phyloP scores from a whole-genome alignment of 805 yeast genomes.

The Starmerella apicola region DNA sequence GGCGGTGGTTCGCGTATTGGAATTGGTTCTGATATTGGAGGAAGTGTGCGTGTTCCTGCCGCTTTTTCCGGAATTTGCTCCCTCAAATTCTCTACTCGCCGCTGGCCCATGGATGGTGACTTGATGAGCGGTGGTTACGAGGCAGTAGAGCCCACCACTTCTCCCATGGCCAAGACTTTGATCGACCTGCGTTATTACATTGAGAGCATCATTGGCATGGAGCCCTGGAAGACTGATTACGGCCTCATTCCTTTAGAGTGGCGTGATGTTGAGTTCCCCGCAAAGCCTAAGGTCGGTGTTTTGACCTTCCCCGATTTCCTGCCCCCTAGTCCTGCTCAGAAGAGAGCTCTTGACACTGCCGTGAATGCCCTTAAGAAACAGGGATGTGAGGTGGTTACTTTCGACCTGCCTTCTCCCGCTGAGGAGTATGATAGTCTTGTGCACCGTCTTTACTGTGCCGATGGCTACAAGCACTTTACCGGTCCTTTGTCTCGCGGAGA shows the following conservation, averaged over 20 bases:
- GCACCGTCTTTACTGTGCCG: conserved; percentile 40
- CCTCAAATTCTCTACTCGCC: conserved; percentile 36
- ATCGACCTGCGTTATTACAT: conserved; percentile 40
- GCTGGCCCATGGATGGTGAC: conserved; percentile 36
- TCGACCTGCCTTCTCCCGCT: conserved; percentile 36
- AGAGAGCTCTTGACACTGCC: conserved; percentile 30
- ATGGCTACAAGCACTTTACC: conserved; percentile 26
- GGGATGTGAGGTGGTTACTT: conserved; percentile 38
- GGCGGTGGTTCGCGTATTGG: conserved; percentile 40
- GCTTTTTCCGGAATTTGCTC: conserved; percentile 43
- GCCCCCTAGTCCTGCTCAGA: conserved; percentile 39
- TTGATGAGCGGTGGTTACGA: conserved; percentile 35
- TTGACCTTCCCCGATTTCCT: conserved; percentile 38
- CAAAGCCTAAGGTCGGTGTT: conserved; percentile 35
- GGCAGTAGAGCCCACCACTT: conserved; percentile 3
- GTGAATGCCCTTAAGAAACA: conserved; percentile 32
- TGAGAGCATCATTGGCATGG: conserved; percentile 28
- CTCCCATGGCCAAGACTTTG: conserved; percentile 32
- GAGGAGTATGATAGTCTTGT: conserved; percentile 48
- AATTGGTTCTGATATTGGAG: conserved; percentile 46
- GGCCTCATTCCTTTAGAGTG: conserved; percentile 39
- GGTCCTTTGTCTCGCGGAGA: conserved; percentile 25
- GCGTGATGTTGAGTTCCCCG: conserved; percentile 32
- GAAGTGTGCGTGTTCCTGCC: conserved; percentile 44
- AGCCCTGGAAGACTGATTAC: conserved; percentile 31